These are phyloP conservation scores for Lipomyces anomalus DNA, from an alignment of 805 yeast species.

Conservation along the genomic window DNA sequence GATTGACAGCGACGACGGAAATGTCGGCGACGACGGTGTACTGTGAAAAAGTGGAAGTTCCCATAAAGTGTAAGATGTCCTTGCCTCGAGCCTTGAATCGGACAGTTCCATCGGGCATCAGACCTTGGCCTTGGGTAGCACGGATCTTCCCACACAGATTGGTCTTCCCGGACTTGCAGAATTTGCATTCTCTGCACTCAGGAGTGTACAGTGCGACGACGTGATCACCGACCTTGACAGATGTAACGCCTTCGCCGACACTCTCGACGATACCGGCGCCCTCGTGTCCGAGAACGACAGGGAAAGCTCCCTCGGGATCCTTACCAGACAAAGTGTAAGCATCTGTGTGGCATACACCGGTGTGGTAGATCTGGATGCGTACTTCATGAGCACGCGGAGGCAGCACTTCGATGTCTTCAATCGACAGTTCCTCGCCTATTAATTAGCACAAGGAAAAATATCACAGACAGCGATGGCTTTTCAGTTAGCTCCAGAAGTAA, in stretches of 20 bases:
- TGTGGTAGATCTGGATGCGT: conserved; percentile 75
- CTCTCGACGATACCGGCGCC: conserved; percentile 97
- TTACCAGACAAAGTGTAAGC: conserved; percentile 91
- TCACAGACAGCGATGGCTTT: background rate
- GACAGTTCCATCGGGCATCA: conserved; percentile 96
- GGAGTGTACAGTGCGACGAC: conserved; percentile 95
- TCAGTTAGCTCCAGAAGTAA: background rate
- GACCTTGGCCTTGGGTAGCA: conserved; percentile 97
- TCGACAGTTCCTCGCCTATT: conserved; percentile 48
- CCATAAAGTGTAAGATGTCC: conserved; percentile 88
- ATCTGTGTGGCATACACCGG: conserved; percentile 98
- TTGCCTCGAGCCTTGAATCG: conserved; percentile 82
- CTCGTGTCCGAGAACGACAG: conserved; percentile 90
- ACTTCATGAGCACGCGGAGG: conserved; percentile 98
- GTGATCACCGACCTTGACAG: conserved; percentile 86
- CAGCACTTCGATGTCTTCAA: conserved; percentile 83
- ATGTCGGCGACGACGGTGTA: conserved; percentile 98
- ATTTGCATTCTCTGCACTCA: conserved; percentile 91
- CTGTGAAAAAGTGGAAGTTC: conserved; percentile 94
- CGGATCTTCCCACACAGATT: conserved; percentile 93
- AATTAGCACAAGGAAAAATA: background rate
- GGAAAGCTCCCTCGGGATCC: conserved; percentile 96
- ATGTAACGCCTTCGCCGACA: conserved; percentile 88
- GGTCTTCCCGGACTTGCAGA: conserved; percentile 92
- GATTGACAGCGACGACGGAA: conserved; percentile 87